phyloP scores from a whole-genome alignment of 1,139 yeast species.

The Torulaspora globosa region DNA sequence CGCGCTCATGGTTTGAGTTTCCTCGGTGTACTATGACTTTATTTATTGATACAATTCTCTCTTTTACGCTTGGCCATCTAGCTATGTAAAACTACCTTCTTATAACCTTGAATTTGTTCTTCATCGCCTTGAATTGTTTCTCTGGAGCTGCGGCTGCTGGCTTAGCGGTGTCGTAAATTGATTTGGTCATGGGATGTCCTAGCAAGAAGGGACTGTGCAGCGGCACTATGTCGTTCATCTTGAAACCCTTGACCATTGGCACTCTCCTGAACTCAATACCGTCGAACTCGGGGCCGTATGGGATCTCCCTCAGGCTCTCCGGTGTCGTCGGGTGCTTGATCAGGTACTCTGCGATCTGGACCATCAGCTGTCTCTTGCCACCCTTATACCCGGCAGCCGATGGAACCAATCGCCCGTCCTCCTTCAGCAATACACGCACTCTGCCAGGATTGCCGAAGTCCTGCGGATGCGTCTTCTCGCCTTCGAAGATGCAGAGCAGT shows the following conservation, averaged over 20 bases:
- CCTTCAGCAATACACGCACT: conserved; percentile 66
- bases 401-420: conserved; percentile 41
- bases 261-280: conserved; percentile 56
- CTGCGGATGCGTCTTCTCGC: conserved; percentile 89
- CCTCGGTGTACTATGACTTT: conserved; percentile 12
- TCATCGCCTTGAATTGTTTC: conserved; percentile 40
- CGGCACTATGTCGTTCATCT: conserved; percentile 83
- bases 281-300: conserved; percentile 46
- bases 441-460: conserved; percentile 98
- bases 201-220: conserved; percentile 72
- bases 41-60: conserved; percentile 14
- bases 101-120: conserved; percentile 42
- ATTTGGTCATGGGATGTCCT: conserved; percentile 80
- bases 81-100: conserved; percentile 31
- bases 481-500: conserved; percentile 52
- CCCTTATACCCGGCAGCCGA: conserved; percentile 39
- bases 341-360: conserved; percentile 58
- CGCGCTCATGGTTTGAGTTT: conserved; percentile 8
- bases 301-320: conserved; percentile 56
- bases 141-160: conserved; percentile 38
- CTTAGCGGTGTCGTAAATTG: conserved; percentile 57
- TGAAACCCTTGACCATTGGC: conserved; percentile 78
- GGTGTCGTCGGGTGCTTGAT: conserved; percentile 67
- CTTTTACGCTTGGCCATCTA: conserved; percentile 1
- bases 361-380: conserved; percentile 66